Base-by-base conservation (phyloP, 2,329 filamentous ascomycete species). In the Aspergillus ustus region DNA sequence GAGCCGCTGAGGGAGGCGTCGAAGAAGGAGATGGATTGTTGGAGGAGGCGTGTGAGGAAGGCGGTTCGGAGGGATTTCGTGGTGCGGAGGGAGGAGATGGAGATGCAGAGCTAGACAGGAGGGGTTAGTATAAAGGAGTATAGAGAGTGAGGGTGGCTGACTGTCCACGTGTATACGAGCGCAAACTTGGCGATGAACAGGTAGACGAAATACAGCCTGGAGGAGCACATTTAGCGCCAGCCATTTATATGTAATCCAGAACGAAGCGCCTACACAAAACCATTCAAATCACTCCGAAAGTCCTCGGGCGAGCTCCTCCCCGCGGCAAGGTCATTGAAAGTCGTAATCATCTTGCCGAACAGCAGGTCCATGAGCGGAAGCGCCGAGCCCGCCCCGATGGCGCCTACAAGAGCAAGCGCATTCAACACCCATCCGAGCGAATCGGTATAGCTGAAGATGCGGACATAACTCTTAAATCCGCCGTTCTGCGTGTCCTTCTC, bases 1-100 rank as follows among this genome's bases (percentile, higher is more conserved):
- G 97, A 95, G 60, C 94, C 93, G 29, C 93, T 96, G 80, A 96
- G 97, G 20, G 91, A 91, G n/a, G 96, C 88, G 34, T 40, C 34
- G 34, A 40, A 40, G 34, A 40, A 40, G 34, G 34, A 40, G 34
- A 40, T 40, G 34, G 34, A 6, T 40, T 40, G 34, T 40, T 40
- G 34, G 34, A 40, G 34, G 34, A 40, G 34, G 34, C 34, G 34
- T 4, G 34, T 40, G 2, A 40, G 34, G 34, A 40, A 17, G 34
- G 34, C 34, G 2, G 34, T 40, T 40, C 34, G 34, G 9, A 40
- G 34, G 34, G 34, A 11, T 40, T 40, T 40, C 1, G 34, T 40
- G 13, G 34, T 40, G 34, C 34, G 34, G 34, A 40, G 34, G 11
- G 34, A 40, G 9, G 34, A 40, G 34, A 40, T 13, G 8, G 13